Evolutionary conservation across 495 filamentous ascomycete genomes (phyloP).

Genomic region (Neurospora sp.): DNA sequence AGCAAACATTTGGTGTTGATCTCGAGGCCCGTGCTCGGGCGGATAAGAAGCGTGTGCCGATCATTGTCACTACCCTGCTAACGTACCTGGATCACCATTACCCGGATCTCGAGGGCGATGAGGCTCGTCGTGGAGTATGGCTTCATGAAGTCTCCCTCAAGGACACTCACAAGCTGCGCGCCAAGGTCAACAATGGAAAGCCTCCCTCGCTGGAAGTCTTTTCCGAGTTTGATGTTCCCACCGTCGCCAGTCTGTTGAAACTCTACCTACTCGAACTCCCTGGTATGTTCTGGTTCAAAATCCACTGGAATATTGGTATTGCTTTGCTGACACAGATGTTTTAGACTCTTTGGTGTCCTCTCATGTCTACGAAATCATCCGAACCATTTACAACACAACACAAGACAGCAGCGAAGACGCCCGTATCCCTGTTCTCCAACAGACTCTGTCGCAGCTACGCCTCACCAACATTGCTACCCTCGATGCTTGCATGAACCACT

Average conservation of each 20-base stretch:
- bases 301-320: background rate
- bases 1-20: slow-evolving; percentile 96
- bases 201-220: slow-evolving; percentile 65
- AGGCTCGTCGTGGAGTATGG: slow-evolving; percentile 88
- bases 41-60: slow-evolving; percentile 88
- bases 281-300: slow-evolving; percentile 44
- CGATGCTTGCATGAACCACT: slow-evolving; percentile 96
- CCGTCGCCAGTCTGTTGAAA: slow-evolving; percentile 88
- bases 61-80: slow-evolving; percentile 84
- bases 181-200: slow-evolving; percentile 81
- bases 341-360: slow-evolving; percentile 93
- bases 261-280: slow-evolving; percentile 93
- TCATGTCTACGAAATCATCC: slow-evolving; percentile 97
- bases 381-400: slow-evolving; percentile 87
- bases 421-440: slow-evolving; percentile 87
- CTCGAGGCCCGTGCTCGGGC: slow-evolving; percentile 87
- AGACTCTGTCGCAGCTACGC: slow-evolving; percentile 86
- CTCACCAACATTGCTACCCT: slow-evolving; percentile 97
- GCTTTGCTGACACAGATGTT: slow-evolving; percentile 10
- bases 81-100: slow-evolving; percentile 95
- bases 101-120: slow-evolving; percentile 94
- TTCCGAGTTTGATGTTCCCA: slow-evolving; percentile 80
- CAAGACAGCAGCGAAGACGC: slow-evolving; percentile 55
- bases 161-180: slow-evolving; percentile 76
- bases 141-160: slow-evolving; percentile 79